Conservation (phyloP, 768 basidiomycete species). For the Filobasidium wieringae region DNA sequence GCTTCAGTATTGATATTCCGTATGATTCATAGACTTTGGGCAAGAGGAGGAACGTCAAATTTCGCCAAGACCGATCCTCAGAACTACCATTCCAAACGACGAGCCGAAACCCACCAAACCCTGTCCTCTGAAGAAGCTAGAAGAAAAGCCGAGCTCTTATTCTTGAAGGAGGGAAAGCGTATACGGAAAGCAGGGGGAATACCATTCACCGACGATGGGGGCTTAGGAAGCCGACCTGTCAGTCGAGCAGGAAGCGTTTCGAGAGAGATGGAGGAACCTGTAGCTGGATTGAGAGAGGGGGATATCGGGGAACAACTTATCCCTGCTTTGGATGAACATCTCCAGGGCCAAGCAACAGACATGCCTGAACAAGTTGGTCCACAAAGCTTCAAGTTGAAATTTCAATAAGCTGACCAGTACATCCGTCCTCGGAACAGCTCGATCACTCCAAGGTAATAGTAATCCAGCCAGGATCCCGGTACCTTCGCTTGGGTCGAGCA, state of each 20-base stretch:
- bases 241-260: not conserved
- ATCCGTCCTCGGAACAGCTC: not conserved
- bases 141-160: not conserved
- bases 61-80: not conserved
- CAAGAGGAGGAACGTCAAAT: not conserved
- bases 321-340: not conserved
- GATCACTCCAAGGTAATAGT: constrained; percentile 21
- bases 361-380: not conserved
- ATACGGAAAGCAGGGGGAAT: not conserved
- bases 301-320: not conserved
- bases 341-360: not conserved
- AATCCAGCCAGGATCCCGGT: constrained; percentile 41
- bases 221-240: not conserved
- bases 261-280: not conserved
- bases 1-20: not conserved
- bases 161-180: not conserved
- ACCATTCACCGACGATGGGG: not conserved
- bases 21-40: not conserved
- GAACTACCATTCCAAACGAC: not conserved
- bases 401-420: not conserved
- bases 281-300: not conserved
- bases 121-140: not conserved
- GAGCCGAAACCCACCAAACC: not conserved
- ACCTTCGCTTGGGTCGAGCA: constrained; percentile 39
- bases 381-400: not conserved